Evolutionary conservation across 495 filamentous ascomycete species (phyloP), one percentile per base, ranked within the genome.

Genomic region (Aspergillus mulundensis): DNA sequence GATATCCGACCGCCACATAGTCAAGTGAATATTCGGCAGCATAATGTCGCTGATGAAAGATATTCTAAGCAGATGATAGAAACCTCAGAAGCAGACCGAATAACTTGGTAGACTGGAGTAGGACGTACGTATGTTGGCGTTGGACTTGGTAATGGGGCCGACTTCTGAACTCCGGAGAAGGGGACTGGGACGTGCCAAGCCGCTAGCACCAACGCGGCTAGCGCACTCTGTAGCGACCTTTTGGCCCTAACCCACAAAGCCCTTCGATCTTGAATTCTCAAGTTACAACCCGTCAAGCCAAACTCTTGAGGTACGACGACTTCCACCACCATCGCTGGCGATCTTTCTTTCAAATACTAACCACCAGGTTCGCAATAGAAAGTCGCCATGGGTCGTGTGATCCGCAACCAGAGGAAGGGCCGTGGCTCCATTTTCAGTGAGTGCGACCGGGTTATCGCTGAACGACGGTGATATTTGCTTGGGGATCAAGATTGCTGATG

Each of bases 401-500:
- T 97, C 77, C 87, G 90, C 77, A 95, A 95, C 81, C 90, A 95
- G 87, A 88, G 91, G 82, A 97, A 97, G 84, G 91, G 94, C 78
- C 87, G 90, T 80, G 94, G 94, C 77, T 89, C 87, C 75, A 96
- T 97, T 82, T 98, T 98, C 85, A 97, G 86, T 89, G 85, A 75
- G 86, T 83, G 69, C 73, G 68, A 69, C 64, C 63, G 60, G 64
- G 64, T 65, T 58, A 60, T 59, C 53, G 45, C 48, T 54, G 36
- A 55, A 57, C 20, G 32, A 56, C 32, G 14, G 34, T 40, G 34
- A 50, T 50, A 28, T 40, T 40, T 38, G 34, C 11, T 40, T 12
- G 19, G 25, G 47, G 32, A 48, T 24, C 23, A 68, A 43, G 51
- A 61, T 12, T 71, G 63, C 77, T 84, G 70, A 85, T 71, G 53